Evolutionary conservation across 164 flowering plant genomes (phyloP), one percentile per base, ranked within the genome.

Genomic region (Nymphaea thermarum): DNA sequence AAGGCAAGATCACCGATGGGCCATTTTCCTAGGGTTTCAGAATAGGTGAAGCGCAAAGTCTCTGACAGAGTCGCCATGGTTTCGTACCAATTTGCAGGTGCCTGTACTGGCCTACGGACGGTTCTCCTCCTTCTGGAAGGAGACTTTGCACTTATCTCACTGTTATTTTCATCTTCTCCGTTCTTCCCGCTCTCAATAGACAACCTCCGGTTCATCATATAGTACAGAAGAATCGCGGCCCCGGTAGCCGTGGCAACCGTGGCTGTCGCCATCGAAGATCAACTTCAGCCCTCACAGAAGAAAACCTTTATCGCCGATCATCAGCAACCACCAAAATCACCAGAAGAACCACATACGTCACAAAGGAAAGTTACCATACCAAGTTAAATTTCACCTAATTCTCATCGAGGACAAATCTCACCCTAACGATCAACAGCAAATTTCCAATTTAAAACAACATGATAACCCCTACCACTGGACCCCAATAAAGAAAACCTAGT

Each of bases 21-120:
- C 97, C 98, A 93, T 77, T 93, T 91, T 15, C 96, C 98, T 12
- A 93, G 69, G n/a, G 98, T 91, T 73, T 93, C 98, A 55, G 97
- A 81, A 69, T 91, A 93, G 18, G 90, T 89, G 72, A 93, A 93
- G 78, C 94, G 77, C 25, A 93, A 76, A 44, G 97, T 91, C 80
- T 93, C 98, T 60, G 96, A 79, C 67, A 93, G 67, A 43, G 96
- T 91, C 4, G 80, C 67, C 42, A 93, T 81, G 63, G 89, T 71
- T 75, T 93, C 97, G 6, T 85, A 68, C 94, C 93, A 89, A 51
- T 96, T 91, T 6, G 85, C 96, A 4, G 98, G 98, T 55, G 98
- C 97, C 69, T 90, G 96, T 44, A 87, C 90, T 6, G 89, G 90
- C 66, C 91, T 67, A 64, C 88, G 72, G 2, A 75, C 59, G 16